Evolutionary conservation across 805 yeast genomes (phyloP).

Genomic region (Barnettozyma pratensis): DNA sequence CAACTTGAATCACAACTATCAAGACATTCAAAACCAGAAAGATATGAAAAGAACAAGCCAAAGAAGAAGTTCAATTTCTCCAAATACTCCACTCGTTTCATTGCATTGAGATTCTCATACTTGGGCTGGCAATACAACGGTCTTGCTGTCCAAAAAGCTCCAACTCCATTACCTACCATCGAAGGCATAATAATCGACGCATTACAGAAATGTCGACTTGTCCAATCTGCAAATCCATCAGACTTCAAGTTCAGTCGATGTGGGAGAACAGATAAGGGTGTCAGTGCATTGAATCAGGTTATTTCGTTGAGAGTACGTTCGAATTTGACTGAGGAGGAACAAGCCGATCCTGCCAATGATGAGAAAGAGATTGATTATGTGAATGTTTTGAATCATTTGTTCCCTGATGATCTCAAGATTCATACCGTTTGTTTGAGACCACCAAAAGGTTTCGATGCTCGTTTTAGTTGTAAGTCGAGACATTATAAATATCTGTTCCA

Average conservation of each 20-base stretch:
- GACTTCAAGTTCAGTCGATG: conserved; percentile 80
- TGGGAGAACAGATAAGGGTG: conserved; percentile 96
- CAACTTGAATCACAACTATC: conserved; percentile 43
- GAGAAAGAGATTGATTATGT: conserved; percentile 69
- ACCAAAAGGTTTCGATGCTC: conserved; percentile 79
- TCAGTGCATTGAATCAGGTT: conserved; percentile 94
- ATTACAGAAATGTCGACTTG: conserved; percentile 57
- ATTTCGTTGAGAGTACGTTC: conserved; percentile 78
- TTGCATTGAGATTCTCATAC: conserved; percentile 83
- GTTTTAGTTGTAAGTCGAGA: conserved; percentile 83
- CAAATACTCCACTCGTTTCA: conserved; percentile 55
- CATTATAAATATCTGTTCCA: conserved; percentile 83
- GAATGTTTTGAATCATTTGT: conserved; percentile 62
- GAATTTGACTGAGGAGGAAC: conserved; percentile 55
- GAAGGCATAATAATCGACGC: conserved; percentile 76
- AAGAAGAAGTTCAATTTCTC: conserved; percentile 57
- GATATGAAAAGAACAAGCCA: conserved; percentile 18
- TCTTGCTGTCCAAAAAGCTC: conserved; percentile 71
- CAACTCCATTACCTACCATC: conserved; percentile 79
- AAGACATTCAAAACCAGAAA: not conserved
- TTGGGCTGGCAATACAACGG: conserved; percentile 96
- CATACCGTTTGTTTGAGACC: conserved; percentile 81
- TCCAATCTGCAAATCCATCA: conserved; percentile 52
- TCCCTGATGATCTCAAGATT: conserved; percentile 81
- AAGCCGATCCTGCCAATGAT: conserved; percentile 52